Conservation (phyloP, 345 rosid genomes). For the Carallia pectinifolia region DNA sequence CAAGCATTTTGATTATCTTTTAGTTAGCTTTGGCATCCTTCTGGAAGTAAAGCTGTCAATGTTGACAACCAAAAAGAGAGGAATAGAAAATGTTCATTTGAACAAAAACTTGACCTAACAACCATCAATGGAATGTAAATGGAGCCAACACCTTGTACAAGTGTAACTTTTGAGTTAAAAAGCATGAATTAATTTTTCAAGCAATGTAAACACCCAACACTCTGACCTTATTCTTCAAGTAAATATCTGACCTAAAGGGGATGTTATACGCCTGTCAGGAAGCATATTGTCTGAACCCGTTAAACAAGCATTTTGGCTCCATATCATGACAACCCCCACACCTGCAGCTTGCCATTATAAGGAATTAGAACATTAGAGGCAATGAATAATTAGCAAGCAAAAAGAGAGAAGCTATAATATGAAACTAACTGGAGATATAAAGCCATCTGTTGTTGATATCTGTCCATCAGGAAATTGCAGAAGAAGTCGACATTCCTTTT, state of each 20-base stretch:
- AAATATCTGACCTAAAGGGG: slow-evolving; percentile 40
- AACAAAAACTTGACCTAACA: too few relatives aligned
- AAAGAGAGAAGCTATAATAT: neutral
- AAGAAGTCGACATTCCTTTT: slow-evolving; percentile 66
- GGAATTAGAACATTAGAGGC: neutral
- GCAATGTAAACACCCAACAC: too few relatives aligned
- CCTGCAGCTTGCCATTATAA: slow-evolving; percentile 38
- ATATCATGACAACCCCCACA: slow-evolving; percentile 97
- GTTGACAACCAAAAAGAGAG: too few relatives aligned
- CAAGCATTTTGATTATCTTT: too few relatives aligned
- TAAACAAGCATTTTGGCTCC: slow-evolving; percentile 64
- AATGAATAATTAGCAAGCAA: neutral
- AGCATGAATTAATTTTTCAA: too few relatives aligned
- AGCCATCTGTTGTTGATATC: slow-evolving; percentile 82
- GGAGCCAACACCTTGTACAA: too few relatives aligned
- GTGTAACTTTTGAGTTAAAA: too few relatives aligned
- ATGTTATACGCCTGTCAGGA: slow-evolving; percentile 35
- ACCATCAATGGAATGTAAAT: too few relatives aligned
- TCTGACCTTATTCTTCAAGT: too few relatives aligned
- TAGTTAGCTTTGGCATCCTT: too few relatives aligned
- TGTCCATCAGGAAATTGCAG: slow-evolving; percentile 73
- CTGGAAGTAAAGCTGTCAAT: too few relatives aligned
- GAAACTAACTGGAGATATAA: slow-evolving; percentile 83
- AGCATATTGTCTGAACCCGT: slow-evolving; percentile 38
- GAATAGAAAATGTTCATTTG: too few relatives aligned